phyloP scores from a whole-genome alignment of 768 basidiomycete genomes.

The Gymnopilus dilepis region DNA sequence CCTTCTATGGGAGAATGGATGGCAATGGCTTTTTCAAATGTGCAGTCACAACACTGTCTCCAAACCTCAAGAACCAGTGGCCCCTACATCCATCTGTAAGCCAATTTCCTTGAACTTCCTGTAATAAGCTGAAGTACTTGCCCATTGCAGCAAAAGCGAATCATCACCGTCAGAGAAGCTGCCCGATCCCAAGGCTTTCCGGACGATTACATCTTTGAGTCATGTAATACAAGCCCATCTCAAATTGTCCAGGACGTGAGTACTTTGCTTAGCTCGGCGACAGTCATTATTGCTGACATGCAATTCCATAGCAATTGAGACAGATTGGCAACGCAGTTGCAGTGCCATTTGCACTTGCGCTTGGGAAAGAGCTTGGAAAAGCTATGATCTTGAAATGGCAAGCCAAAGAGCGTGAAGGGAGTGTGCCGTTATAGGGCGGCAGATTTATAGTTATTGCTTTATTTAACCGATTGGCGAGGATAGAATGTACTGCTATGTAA shows the following conservation, averaged over 20 bases:
- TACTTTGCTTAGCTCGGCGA: slow-evolving; percentile 14
- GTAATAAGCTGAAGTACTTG: not conserved
- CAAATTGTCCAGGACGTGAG: slow-evolving; percentile 58
- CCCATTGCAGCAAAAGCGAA: slow-evolving; percentile 65
- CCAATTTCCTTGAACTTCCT: not conserved
- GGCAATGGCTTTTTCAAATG: slow-evolving; percentile 61
- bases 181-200: slow-evolving; percentile 84
- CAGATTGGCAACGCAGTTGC: slow-evolving; percentile 87
- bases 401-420: slow-evolving; percentile 46
- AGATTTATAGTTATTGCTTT: slow-evolving; percentile 6
- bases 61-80: slow-evolving; percentile 52
- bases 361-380: slow-evolving; percentile 55
- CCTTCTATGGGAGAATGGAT: slow-evolving; percentile 61
- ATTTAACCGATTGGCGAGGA: too few species aligned
- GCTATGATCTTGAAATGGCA: slow-evolving; percentile 54
- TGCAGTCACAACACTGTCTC: slow-evolving; percentile 60
- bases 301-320: slow-evolving; percentile 58
- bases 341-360: slow-evolving; percentile 66
- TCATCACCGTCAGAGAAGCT: slow-evolving; percentile 67
- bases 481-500: too few species aligned
- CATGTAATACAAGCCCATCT: slow-evolving; percentile 40
- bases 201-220: slow-evolving; percentile 68
- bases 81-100: slow-evolving; percentile 49
- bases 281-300: slow-evolving; percentile 1
- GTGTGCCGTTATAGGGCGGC: slow-evolving; percentile 45